phyloP scores from a whole-genome alignment of 2,329 filamentous ascomycete genomes.

The Clarireedia monteithiana region DNA sequence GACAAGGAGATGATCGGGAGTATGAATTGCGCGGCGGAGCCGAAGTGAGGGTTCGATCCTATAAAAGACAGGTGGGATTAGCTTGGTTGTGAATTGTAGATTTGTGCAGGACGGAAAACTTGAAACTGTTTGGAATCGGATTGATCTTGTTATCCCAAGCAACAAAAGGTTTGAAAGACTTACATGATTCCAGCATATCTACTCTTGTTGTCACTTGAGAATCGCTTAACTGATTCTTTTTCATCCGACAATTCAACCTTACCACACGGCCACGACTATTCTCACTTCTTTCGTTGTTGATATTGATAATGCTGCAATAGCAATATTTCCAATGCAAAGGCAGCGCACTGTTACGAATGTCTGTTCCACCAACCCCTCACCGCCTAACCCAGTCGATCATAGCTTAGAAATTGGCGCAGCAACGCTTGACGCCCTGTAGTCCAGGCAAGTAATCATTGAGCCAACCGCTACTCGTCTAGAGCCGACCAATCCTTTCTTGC shows the following conservation, averaged over 20 bases:
- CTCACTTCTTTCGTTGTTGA: neutral
- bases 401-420: neutral
- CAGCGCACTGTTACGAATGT: neutral
- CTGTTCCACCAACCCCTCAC: neutral
- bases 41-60: conserved; percentile 74
- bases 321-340: neutral
- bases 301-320: neutral
- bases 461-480: neutral
- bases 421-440: neutral
- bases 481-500: neutral
- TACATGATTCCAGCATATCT: conserved; percentile 10
- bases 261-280: neutral
- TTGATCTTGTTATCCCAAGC: neutral
- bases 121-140: neutral
- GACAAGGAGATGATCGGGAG: conserved; percentile 62
- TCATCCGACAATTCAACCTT: neutral
- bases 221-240: neutral
- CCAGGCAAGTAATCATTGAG: neutral
- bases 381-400: neutral
- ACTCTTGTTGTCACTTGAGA: neutral
- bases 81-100: neutral
- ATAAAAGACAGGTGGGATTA: neutral
- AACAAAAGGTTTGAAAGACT: neutral
- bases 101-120: neutral
- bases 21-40: conserved; percentile 73